A percentile compares a stretch with the other conserved stretches of the same genome.
These are phyloP conservation scores for Globisporangium rhizosaccharum DNA, from an alignment of 352 stramenopile species.

Conservation along the genomic window DNA sequence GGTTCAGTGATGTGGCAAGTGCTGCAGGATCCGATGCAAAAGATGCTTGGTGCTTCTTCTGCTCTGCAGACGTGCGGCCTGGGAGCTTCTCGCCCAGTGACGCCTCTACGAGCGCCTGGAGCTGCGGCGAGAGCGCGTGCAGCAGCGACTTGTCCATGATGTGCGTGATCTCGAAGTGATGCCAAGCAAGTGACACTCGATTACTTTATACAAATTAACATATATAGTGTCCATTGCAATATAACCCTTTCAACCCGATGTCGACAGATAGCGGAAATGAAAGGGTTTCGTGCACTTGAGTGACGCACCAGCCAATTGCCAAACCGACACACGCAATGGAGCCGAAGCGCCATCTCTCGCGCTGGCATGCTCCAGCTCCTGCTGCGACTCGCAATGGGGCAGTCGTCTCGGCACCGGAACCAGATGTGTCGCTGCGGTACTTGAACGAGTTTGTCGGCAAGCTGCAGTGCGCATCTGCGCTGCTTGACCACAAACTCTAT, in stretches of 20 bases:
- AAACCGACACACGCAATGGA: neutral
- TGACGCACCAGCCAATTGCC: no score
- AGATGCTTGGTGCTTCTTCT: no score
- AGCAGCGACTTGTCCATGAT: slow-evolving; percentile 27
- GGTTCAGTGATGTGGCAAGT: neutral
- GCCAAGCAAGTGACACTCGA: no score
- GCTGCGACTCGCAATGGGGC: neutral
- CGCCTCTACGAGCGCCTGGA: slow-evolving; percentile 56
- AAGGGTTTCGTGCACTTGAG: no score
- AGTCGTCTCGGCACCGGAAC: neutral
- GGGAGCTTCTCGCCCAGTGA: slow-evolving; percentile 42
- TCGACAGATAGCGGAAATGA: no score
- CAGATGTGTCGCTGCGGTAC: slow-evolving; percentile 64
- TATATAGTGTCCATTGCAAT: no score
- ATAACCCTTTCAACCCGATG: no score
- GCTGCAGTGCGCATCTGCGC: slow-evolving; percentile 56
- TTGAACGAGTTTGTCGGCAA: slow-evolving; percentile 83
- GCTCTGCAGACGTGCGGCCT: neutral
- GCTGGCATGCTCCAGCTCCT: slow-evolving; percentile 15
- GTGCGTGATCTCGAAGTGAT: no score
- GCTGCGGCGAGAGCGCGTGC: slow-evolving; percentile 51
- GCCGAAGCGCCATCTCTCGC: slow-evolving; percentile 27
- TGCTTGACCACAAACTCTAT: slow-evolving; percentile 72
- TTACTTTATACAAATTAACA: no score
- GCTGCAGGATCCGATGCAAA: neutral